A percentile compares a stretch with the other conserved stretches of the same genome.
Evolutionary conservation across 345 rosid species (phyloP).

Genomic region (Moricandia arvensis): DNA sequence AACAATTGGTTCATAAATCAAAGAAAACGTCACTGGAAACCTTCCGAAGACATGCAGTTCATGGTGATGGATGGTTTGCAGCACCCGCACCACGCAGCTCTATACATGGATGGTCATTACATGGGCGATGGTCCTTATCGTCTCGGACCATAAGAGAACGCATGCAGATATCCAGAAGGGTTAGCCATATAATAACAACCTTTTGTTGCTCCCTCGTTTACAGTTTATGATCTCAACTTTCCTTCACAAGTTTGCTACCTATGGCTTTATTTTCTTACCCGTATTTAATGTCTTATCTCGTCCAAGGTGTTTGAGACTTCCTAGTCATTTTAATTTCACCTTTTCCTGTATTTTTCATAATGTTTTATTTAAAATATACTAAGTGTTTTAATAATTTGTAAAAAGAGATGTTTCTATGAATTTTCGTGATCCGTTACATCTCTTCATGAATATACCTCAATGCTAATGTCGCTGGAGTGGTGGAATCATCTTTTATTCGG

Average conservation of each 20-base stretch:
- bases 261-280: constrained; percentile 7
- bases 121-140: constrained; percentile 92
- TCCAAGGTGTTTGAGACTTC: background rate
- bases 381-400: background rate
- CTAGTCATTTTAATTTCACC: constrained; percentile 6
- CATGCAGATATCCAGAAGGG: constrained; percentile 11
- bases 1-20: too few relatives aligned
- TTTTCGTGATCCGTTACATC: background rate
- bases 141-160: constrained; percentile 61
- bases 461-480: background rate
- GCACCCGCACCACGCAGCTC: constrained; percentile 77
- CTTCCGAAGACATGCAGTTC: too few relatives aligned
- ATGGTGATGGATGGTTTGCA: constrained; percentile 98
- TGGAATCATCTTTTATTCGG: background rate
- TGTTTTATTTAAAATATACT: background rate
- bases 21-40: too few relatives aligned
- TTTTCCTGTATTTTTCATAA: too few relatives aligned
- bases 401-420: background rate
- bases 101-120: constrained; percentile 88
- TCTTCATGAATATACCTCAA: background rate
- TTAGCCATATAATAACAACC: constrained; percentile 12
- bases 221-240: background rate
- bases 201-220: constrained; percentile 7
- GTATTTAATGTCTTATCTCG: constrained; percentile 9
- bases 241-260: constrained; percentile 8